A percentile compares a stretch with the other conserved stretches of the same genome.
Conservation (phyloP, 2,329 filamentous ascomycete genomes). For the Colletotrichum tropicicola region DNA sequence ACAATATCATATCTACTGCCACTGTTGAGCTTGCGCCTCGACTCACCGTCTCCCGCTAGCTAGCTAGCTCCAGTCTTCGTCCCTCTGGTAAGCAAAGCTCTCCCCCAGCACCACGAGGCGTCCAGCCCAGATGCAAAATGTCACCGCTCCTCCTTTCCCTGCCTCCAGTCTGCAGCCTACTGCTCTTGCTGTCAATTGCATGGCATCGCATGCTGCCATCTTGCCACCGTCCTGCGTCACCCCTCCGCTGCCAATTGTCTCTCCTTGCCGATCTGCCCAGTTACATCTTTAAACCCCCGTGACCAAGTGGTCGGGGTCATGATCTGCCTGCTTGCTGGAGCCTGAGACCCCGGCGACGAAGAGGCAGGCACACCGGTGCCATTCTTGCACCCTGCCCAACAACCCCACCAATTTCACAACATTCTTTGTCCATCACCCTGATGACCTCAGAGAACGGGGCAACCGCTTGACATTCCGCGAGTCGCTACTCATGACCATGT, state of each 20-base stretch:
- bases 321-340: conserved; percentile 1
- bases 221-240: conserved; percentile 14
- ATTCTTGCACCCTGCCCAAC: conserved; percentile 6
- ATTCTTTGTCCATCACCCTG: conserved; percentile 28
- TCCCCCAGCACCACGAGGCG: not conserved
- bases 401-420: conserved; percentile 27
- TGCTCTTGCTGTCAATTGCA: not conserved
- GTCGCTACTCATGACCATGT: conserved; percentile 40
- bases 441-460: conserved; percentile 15
- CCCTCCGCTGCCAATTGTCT: not conserved
- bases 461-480: conserved; percentile 18
- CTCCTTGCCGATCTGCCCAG: not conserved
- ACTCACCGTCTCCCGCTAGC: conserved; percentile 16
- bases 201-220: not conserved
- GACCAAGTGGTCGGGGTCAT: not conserved
- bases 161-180: not conserved
- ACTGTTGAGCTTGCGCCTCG: conserved; percentile 13
- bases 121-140: not conserved
- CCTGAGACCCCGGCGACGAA: conserved; percentile 6
- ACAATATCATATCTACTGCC: conserved; percentile 1
- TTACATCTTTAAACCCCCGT: not conserved
- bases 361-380: not conserved
- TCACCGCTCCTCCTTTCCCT: not conserved
- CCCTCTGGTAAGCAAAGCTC: conserved; percentile 20
- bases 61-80: conserved; percentile 10